Conservation (phyloP, 345 rosid species). For the Geranium rotundifolium region DNA sequence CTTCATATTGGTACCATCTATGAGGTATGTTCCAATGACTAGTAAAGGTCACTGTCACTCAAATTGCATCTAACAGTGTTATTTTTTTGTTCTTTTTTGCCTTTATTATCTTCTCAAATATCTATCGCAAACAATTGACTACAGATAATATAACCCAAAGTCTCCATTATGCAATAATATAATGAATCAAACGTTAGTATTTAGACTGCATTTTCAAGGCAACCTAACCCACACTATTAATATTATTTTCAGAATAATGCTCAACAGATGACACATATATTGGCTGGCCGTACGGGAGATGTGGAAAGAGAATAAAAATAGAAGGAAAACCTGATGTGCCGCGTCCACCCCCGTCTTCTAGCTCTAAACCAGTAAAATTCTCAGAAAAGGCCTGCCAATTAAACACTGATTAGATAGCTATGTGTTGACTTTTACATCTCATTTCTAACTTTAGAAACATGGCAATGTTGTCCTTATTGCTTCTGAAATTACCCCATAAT, state of each 20-base stretch:
- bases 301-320: background rate
- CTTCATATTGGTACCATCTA: background rate
- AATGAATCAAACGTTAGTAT: too few species aligned
- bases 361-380: conserved; percentile 93
- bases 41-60: background rate
- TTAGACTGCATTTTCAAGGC: background rate
- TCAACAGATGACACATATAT: background rate
- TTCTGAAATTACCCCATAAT: conserved; percentile 62
- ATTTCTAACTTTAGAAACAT: background rate
- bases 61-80: background rate
- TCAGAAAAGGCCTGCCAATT: conserved; percentile 71
- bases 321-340: conserved; percentile 73
- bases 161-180: too few species aligned
- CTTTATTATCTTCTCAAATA: background rate
- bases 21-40: background rate
- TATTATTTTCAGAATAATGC: background rate
- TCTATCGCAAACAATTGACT: too few species aligned
- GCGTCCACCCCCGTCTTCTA: conserved; percentile 99
- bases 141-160: too few species aligned
- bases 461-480: background rate
- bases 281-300: background rate
- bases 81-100: background rate
- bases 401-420: background rate
- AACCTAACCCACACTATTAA: background rate
- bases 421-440: background rate